These are phyloP conservation scores for Gymnopilus dilepis DNA, from an alignment of 768 basidiomycete genomes.

Conservation along the genomic window DNA sequence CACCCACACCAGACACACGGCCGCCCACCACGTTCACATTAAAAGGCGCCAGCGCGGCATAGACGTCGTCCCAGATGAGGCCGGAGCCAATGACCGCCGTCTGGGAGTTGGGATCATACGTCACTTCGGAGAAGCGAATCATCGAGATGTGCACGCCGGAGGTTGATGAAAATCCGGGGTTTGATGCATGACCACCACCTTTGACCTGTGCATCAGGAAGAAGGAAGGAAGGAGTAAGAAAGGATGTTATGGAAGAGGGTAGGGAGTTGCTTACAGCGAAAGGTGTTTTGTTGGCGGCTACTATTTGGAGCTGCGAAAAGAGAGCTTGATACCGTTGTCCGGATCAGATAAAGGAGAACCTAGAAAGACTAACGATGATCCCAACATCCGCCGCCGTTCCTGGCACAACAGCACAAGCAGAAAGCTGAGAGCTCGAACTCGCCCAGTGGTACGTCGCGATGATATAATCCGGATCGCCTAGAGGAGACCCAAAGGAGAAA, in stretches of 20 bases:
- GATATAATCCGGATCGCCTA: conserved; percentile 37
- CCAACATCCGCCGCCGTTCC: conserved; percentile 56
- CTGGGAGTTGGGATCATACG: conserved; percentile 42
- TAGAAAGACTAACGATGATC: conserved; percentile 45
- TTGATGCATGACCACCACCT: conserved; percentile 63
- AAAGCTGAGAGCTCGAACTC: conserved; percentile 47
- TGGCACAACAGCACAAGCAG: conserved; percentile 64
- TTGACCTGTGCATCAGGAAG: conserved; percentile 51
- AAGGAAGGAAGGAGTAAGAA: not conserved
- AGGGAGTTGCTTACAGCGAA: conserved; percentile 51
- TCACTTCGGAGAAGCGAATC: conserved; percentile 50
- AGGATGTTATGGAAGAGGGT: not conserved
- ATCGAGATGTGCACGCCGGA: conserved; percentile 63
- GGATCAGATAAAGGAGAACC: not conserved
- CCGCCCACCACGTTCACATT: conserved; percentile 64
- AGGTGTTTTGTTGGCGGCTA: conserved; percentile 48
- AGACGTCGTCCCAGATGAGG: conserved; percentile 70
- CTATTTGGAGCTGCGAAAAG: conserved; percentile 47
- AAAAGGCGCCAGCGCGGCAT: conserved; percentile 52
- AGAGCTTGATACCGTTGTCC: not conserved
- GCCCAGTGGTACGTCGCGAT: conserved; percentile 59
- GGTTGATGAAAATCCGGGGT: conserved; percentile 65
- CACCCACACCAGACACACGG: conserved; percentile 61
- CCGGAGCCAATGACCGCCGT: conserved; percentile 51
- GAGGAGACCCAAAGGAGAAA: not conserved